Percentiles rank a stretch among this genome's conserved stretches.
phyloP scores from a whole-genome alignment of 257 asterid genomes.

The Thymus quinquecostatus region DNA sequence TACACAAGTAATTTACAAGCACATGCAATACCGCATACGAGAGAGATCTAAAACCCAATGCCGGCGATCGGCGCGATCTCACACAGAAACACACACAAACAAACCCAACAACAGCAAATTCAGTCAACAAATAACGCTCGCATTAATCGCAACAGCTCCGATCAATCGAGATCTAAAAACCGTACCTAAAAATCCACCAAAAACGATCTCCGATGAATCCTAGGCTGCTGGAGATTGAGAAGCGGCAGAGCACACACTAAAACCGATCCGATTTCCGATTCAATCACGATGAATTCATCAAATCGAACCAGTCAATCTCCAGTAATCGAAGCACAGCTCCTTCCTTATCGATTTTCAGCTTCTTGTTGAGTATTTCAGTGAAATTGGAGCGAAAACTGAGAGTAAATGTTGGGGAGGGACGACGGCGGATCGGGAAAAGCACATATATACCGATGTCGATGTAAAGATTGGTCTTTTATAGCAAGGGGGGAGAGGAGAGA shows the following conservation, averaged over 20 bases:
- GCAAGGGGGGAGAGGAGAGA: conserved; percentile 15
- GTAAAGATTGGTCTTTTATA: conserved; percentile 27
- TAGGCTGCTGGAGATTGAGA: conserved; percentile 26
- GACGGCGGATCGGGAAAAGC: conserved; percentile 54
- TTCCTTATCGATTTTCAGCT: background rate
- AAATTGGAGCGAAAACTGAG: conserved; percentile 33
- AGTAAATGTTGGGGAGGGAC: conserved; percentile 27
- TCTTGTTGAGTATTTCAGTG: background rate
- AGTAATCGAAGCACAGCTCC: background rate
- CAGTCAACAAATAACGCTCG: conserved; percentile 29
- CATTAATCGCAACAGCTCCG: conserved; percentile 34
- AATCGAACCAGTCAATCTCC: conserved; percentile 18
- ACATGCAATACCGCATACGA: conserved; percentile 30
- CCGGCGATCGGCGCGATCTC: conserved; percentile 38
- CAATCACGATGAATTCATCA: conserved; percentile 41
- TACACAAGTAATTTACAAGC: background rate
- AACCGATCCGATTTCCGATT: conserved; percentile 39
- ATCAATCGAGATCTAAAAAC: conserved; percentile 44
- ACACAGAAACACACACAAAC: background rate
- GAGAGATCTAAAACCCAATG: conserved; percentile 42
- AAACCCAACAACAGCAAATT: conserved; percentile 29
- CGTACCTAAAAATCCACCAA: conserved; percentile 38
- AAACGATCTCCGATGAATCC: conserved; percentile 25
- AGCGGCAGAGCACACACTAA: background rate
- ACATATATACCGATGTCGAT: conserved; percentile 5